Base-by-base conservation (phyloP, 768 basidiomycete species). In the Mycena belliarum region DNA sequence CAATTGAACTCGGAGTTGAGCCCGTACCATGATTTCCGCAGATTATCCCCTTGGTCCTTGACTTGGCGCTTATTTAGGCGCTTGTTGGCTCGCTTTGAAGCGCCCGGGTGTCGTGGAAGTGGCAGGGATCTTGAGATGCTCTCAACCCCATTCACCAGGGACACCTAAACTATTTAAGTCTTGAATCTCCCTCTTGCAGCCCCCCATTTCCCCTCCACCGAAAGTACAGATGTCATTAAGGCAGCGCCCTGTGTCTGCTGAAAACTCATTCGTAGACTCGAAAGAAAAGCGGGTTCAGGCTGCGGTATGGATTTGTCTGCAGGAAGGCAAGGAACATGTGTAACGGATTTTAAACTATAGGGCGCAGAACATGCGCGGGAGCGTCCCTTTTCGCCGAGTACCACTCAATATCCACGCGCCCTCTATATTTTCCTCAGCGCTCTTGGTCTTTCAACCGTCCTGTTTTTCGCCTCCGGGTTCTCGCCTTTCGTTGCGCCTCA, bases 191-290 rank as follows among this genome's bases (percentile, higher is more conserved):
- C 43, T 47, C 44, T 16, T 18, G 26, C 42, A 18, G 16, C 54
- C 32, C 43, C 32, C 43, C 40, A 28, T 10, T 41, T 18, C 25
- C 46, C 41, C 48, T 28, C 20, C 33, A 4, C 14, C 16, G 4
- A 16, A 29, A 26, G 12, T 15, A 6, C 25, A 45, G 44, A 61
- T 61, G 60, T 56, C 60, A 28, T n/a, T 61, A 14, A 55, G 60
- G 25, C 49, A 61, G 46, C 60, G 60, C 37, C 60, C 60, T 0
- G 60, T 61, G 21, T 61, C 59, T 18, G 55, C 54, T 28, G 59
- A 52, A 23, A 53, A 18, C 32, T 49, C 49, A 8, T 29, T 24
- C 25, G 18, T 52, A 25, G 49, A 45, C 18, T 25, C 46, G 25
- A 24, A 45, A 24, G 44, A 59, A 10, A 55, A 64, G 24, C 41